Percentiles rank a stretch among this genome's conserved stretches.
These are phyloP conservation scores for Cudoniella acicularis DNA, from an alignment of 495 filamentous ascomycete species.

Conservation along the genomic window DNA sequence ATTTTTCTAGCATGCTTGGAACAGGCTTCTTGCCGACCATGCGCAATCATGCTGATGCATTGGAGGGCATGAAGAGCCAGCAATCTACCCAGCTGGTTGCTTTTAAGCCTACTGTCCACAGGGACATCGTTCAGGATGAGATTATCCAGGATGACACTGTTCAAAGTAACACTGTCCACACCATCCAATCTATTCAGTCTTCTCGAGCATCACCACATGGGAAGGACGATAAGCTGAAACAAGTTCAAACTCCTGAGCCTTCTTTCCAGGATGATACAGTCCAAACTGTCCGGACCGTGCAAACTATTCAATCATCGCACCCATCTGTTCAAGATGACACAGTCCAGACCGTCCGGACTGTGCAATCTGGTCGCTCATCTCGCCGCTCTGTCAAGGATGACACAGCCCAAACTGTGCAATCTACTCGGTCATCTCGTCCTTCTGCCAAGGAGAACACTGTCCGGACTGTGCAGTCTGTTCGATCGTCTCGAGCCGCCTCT, in stretches of 20 bases:
- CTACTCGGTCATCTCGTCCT: neutral
- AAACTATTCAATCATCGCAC: conserved; percentile 1
- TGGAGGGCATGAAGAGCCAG: neutral
- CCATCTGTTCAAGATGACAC: neutral
- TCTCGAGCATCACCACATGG: no score
- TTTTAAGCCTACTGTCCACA: no score
- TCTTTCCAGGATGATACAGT: neutral
- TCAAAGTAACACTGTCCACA: no score
- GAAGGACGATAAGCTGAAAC: no score
- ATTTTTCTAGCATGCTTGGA: neutral
- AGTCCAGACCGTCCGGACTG: conserved; percentile 6
- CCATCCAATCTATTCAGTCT: no score
- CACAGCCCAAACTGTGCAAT: no score
- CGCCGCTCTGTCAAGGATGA: neutral
- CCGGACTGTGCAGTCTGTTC: no score
- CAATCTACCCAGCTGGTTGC: no score
- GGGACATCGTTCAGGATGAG: no score
- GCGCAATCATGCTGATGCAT: neutral
- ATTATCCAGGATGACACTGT: no score
- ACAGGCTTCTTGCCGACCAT: conserved; percentile 2
- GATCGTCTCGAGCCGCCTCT: conserved; percentile 36
- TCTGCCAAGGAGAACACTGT: conserved; percentile 40
- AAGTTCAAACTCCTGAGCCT: neutral
- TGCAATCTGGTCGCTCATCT: conserved; percentile 33
- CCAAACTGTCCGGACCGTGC: neutral